Percentiles rank a stretch among this genome's conserved stretches.
These are phyloP conservation scores for Hyparrhenia diplandra DNA, from an alignment of 176 grass and related monocot genomes.

Conservation along the genomic window DNA sequence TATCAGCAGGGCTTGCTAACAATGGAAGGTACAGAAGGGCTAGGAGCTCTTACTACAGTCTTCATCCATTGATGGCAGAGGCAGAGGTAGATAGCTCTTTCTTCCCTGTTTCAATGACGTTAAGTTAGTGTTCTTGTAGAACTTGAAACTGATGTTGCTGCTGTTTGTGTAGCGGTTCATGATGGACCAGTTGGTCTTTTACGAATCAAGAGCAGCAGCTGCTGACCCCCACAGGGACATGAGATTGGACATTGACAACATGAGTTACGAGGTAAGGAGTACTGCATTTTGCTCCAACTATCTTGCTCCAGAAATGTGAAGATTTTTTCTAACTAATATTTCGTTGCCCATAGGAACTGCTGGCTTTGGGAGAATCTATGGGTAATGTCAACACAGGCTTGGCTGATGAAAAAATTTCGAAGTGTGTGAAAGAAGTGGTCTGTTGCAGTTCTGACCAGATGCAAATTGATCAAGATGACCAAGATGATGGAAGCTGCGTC, in stretches of 20 bases:
- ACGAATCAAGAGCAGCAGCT: conserved; percentile 37
- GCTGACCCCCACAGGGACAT: conserved; percentile 77
- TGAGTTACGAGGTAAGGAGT: conserved; percentile 82
- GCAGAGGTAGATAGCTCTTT: conserved; percentile 46
- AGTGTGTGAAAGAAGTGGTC: conserved; percentile 61
- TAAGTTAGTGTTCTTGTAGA: conserved; percentile 2
- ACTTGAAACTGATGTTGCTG: conserved; percentile 23
- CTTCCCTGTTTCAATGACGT: not conserved
- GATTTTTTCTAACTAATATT: conserved; percentile 3
- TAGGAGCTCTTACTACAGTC: conserved; percentile 40
- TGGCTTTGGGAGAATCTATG: conserved; percentile 86
- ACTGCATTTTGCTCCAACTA: not conserved
- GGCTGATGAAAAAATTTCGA: conserved; percentile 53
- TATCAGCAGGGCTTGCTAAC: conserved; percentile 14
- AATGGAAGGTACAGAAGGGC: conserved; percentile 49
- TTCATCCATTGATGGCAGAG: conserved; percentile 45
- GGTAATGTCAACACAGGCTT: conserved; percentile 71
- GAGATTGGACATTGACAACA: conserved; percentile 80
- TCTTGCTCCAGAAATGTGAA: not conserved
- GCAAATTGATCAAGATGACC: conserved; percentile 45
- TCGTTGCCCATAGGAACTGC: conserved; percentile 53
- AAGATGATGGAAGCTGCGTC: conserved; percentile 54
- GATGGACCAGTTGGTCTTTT: conserved; percentile 32
- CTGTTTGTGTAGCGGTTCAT: conserved; percentile 46
- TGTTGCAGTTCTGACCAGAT: conserved; percentile 36